Evolutionary conservation across 768 basidiomycete genomes (phyloP).

Genomic region (Boletus rex-veris): DNA sequence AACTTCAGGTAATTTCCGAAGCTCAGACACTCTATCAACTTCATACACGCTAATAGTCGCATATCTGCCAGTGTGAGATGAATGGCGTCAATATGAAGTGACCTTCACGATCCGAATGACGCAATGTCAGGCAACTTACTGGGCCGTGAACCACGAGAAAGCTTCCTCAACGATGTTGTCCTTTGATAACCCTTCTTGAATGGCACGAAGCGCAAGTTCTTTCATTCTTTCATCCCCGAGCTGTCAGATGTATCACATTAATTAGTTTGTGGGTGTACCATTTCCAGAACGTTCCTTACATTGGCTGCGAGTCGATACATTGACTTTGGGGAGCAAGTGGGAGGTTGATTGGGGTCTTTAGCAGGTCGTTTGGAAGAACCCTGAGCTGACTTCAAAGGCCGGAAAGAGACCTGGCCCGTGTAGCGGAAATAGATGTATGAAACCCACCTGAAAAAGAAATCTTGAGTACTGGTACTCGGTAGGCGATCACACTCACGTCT

Average conservation of each 20-base stretch:
- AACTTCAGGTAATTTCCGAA: constrained; percentile 23
- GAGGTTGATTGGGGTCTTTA: not conserved
- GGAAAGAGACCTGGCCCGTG: constrained; percentile 28
- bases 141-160: constrained; percentile 31
- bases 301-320: constrained; percentile 35
- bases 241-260: constrained; percentile 7
- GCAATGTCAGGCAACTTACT: constrained; percentile 19
- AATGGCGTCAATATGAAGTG: not conserved
- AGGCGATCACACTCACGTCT: constrained; percentile 19
- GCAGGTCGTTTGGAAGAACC: not conserved
- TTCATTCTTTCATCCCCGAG: constrained; percentile 25
- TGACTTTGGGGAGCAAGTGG: constrained; percentile 35
- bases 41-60: constrained; percentile 10
- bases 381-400: constrained; percentile 21
- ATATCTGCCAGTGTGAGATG: constrained; percentile 15
- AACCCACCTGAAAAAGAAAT: constrained; percentile 18
- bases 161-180: constrained; percentile 28
- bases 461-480: not conserved
- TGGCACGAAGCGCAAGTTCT: constrained; percentile 25
- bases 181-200: constrained; percentile 20
- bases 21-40: constrained; percentile 18
- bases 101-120: not conserved
- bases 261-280: not conserved
- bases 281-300: constrained; percentile 13
- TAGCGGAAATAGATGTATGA: constrained; percentile 31